phyloP scores from a whole-genome alignment of 2,329 filamentous ascomycete genomes.

The Neonectria coccinea region DNA sequence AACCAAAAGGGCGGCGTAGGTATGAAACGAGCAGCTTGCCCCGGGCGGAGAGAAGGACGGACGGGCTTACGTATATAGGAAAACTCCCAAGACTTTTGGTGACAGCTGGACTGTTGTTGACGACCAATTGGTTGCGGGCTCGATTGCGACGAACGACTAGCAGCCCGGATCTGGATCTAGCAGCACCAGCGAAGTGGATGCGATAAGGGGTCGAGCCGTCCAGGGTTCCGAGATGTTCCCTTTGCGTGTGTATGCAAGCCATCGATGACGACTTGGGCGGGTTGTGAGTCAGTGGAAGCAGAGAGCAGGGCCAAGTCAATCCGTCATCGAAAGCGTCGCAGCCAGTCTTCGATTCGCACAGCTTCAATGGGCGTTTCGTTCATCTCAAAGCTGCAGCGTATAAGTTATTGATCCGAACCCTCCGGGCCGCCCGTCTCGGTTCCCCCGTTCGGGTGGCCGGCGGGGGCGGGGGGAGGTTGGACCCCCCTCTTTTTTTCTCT shows the following conservation, averaged over 20 bases:
- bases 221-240: conserved; percentile 36
- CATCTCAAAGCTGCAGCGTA: not conserved
- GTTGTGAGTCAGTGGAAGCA: not conserved
- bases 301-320: not conserved
- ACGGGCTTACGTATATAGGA: conserved; percentile 42
- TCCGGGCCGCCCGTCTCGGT: conserved; percentile 8
- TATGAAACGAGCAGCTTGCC: conserved; percentile 30
- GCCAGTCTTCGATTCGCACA: not conserved
- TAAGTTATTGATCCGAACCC: conserved; percentile 1
- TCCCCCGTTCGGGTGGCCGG: conserved; percentile 6
- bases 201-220: conserved; percentile 39
- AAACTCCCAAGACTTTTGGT: conserved; percentile 36
- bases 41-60: conserved; percentile 36
- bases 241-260: conserved; percentile 9
- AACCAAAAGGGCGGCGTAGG: conserved; percentile 20
- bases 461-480: conserved; percentile 14
- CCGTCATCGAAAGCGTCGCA: not conserved
- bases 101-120: conserved; percentile 31
- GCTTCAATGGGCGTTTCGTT: not conserved
- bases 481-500: not conserved
- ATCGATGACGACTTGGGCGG: conserved; percentile 19
- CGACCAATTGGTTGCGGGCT: conserved; percentile 41
- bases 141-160: conserved; percentile 42
- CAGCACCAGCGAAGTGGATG: conserved; percentile 41
- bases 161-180: conserved; percentile 45